Conservation (phyloP, 148 eudicot genomes). For the Cornus kousa region DNA sequence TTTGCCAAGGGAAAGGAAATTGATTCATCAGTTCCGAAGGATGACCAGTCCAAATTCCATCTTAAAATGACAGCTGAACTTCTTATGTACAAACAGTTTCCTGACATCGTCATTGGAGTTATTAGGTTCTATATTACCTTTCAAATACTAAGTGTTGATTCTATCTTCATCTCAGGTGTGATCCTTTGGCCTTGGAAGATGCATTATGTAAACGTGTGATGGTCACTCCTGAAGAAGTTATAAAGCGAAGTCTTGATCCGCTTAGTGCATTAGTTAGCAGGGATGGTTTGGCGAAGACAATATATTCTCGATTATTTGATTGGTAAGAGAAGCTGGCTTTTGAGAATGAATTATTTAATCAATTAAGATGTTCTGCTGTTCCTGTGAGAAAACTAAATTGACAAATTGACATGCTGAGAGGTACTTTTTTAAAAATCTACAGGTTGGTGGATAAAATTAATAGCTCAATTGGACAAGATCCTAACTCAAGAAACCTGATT, state of each 20-base stretch:
- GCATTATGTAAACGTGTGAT: slow-evolving; percentile 94
- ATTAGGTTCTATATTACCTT: neutral
- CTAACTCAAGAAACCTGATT: slow-evolving; percentile 71
- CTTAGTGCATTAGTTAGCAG: slow-evolving; percentile 87
- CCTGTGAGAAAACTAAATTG: neutral
- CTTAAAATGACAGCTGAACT: slow-evolving; percentile 83
- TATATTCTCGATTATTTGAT: slow-evolving; percentile 89
- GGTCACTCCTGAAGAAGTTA: slow-evolving; percentile 99
- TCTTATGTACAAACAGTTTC: slow-evolving; percentile 62
- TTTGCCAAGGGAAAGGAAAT: slow-evolving; percentile 88
- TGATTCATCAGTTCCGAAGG: slow-evolving; percentile 88
- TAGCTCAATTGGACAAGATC: slow-evolving; percentile 93
- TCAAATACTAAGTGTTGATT: slow-evolving; percentile 16
- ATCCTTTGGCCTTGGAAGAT: slow-evolving; percentile 81
- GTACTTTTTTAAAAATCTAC: slow-evolving; percentile 24
- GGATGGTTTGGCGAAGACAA: slow-evolving; percentile 95
- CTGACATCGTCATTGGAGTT: slow-evolving; percentile 2
- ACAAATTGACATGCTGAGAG: slow-evolving; percentile 4
- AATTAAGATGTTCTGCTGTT: neutral
- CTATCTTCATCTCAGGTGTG: slow-evolving; percentile 59
- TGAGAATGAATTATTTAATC: neutral
- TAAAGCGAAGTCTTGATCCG: slow-evolving; percentile 94
- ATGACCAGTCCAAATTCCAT: slow-evolving; percentile 87
- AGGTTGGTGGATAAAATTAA: slow-evolving; percentile 98
- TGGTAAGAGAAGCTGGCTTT: slow-evolving; percentile 47